Evolutionary conservation across 345 rosid genomes (phyloP).

Genomic region (Moricandia moricandioides): DNA sequence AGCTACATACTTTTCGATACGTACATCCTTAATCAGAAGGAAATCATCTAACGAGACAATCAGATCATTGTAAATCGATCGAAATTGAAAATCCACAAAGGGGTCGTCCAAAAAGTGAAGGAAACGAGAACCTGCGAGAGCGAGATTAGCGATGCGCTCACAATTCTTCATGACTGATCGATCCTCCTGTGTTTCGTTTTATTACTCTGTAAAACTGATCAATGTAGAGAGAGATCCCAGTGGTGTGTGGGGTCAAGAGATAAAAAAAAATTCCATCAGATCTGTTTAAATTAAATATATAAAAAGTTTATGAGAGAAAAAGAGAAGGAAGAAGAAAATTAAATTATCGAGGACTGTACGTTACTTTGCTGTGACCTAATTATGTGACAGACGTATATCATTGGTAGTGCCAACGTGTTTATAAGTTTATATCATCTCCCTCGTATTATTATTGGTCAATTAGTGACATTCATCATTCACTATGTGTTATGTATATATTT

Average conservation of each 20-base stretch:
- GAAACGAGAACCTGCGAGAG: slow-evolving; percentile 66
- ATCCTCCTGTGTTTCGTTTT: slow-evolving; percentile 1
- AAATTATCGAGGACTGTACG: slow-evolving; percentile 15
- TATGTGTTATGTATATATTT: neutral
- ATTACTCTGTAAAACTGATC: slow-evolving; percentile 8
- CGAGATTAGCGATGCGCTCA: slow-evolving; percentile 72
- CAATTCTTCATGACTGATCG: slow-evolving; percentile 58
- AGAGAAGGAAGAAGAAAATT: slow-evolving; percentile 5
- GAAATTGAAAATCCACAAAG: neutral
- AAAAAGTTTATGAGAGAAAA: neutral
- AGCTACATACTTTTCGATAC: neutral
- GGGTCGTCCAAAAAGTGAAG: neutral
- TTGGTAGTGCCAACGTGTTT: slow-evolving; percentile 25
- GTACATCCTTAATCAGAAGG: neutral
- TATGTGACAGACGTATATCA: slow-evolving; percentile 6
- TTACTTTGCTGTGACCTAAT: slow-evolving; percentile 21
- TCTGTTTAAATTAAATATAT: slow-evolving; percentile 14
- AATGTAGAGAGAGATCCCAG: slow-evolving; percentile 25
- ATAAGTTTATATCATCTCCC: slow-evolving; percentile 13
- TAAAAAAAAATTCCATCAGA: slow-evolving; percentile 21
- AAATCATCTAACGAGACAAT: neutral
- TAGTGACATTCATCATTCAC: slow-evolving; percentile 5
- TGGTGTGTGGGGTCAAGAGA: slow-evolving; percentile 33
- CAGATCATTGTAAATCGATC: neutral
- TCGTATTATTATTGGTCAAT: slow-evolving; percentile 17